A percentile compares a stretch with the other conserved stretches of the same genome.
phyloP scores from a whole-genome alignment of 371 early-diverging fungal genomes.

The Syncephalastrum racemosum region DNA sequence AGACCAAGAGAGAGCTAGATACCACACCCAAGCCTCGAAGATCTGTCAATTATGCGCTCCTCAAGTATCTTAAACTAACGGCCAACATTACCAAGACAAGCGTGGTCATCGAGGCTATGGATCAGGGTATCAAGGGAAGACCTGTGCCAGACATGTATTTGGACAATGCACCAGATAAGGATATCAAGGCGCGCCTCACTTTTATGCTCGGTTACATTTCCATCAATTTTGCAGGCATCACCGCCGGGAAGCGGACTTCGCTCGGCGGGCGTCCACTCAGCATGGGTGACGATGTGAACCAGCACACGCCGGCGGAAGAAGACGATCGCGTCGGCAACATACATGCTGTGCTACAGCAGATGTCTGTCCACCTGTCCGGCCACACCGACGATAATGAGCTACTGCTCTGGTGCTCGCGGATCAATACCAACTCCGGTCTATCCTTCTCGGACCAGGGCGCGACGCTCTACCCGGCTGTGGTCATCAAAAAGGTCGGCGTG shows the following conservation, averaged over 20 bases:
- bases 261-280: too few species aligned
- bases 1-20: too few species aligned
- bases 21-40: too few species aligned
- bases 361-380: not conserved
- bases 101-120: constrained; percentile 24
- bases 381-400: constrained; percentile 12
- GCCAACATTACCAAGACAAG: constrained; percentile 4
- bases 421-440: constrained; percentile 22
- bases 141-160: constrained; percentile 27
- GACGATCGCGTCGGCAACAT: too few species aligned
- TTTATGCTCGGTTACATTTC: not conserved
- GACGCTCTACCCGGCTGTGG: constrained; percentile 16
- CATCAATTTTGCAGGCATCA: not conserved
- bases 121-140: constrained; percentile 31
- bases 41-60: too few species aligned
- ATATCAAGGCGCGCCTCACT: constrained; percentile 10
- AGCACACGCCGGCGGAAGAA: too few species aligned
- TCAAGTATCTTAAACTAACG: not conserved
- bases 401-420: constrained; percentile 35
- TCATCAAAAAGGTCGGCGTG: constrained; percentile 31
- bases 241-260: not conserved
- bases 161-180: constrained; percentile 41
- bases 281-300: too few species aligned
- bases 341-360: too few species aligned
- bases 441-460: not conserved